Evolutionary conservation across 306 rosid genomes (phyloP).

Genomic region (Begonia peltatifolia): DNA sequence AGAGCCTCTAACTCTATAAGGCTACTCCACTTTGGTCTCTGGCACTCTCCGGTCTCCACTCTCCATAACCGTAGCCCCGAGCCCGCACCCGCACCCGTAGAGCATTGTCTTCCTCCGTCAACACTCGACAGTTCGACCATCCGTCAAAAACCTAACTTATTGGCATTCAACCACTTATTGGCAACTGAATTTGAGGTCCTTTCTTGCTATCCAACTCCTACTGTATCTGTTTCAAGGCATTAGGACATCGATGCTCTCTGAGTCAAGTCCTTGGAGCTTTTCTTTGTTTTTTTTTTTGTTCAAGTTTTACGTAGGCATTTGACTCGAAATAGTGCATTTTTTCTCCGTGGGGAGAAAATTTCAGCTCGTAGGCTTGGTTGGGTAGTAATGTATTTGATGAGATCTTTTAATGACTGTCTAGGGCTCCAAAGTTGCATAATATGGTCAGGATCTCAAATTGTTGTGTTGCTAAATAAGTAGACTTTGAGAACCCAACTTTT

Average conservation of each 20-base stretch:
- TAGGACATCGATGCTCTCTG: slow-evolving; percentile 14
- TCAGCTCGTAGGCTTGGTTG: slow-evolving; percentile 10
- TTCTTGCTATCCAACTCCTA: slow-evolving; percentile 9
- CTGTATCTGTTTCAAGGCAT: slow-evolving; percentile 11
- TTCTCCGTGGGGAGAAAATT: not conserved
- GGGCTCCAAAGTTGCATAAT: slow-evolving; percentile 27
- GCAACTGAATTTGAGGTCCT: slow-evolving; percentile 30
- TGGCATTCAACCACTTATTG: slow-evolving; percentile 11
- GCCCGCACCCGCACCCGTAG: no score
- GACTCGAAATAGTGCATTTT: slow-evolving; percentile 13
- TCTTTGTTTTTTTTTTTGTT: slow-evolving; percentile 2
- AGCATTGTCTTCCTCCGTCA: no score
- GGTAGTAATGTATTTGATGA: slow-evolving; percentile 9
- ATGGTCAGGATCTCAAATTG: slow-evolving; percentile 13
- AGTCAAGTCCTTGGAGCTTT: slow-evolving; percentile 11
- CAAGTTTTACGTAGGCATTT: slow-evolving; percentile 7
- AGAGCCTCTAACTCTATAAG: no score
- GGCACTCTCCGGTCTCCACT: no score
- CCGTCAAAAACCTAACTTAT: not conserved
- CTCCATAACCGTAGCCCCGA: no score
- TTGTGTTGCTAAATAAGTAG: slow-evolving; percentile 10
- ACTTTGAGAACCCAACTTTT: slow-evolving; percentile 6
- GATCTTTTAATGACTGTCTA: slow-evolving; percentile 21
- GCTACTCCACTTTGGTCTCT: no score
- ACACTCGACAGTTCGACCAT: no score